Conservation (phyloP, 805 yeast genomes). For the Lachancea thermotolerans region DNA sequence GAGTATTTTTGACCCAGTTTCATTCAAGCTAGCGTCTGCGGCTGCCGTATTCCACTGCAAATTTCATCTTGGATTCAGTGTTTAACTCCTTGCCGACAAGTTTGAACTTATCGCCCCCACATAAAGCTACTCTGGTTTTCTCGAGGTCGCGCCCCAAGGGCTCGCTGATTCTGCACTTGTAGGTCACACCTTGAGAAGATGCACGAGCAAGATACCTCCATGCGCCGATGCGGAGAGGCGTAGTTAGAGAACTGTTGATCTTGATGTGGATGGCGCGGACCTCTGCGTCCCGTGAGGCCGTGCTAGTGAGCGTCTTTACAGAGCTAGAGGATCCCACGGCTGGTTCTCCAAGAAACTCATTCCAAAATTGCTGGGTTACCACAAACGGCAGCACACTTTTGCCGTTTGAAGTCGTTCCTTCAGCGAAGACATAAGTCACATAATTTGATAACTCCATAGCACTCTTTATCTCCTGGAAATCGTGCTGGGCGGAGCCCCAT, state of each 20-base stretch:
- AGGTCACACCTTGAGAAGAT: constrained; percentile 16
- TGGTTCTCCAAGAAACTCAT: constrained; percentile 12
- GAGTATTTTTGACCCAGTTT: constrained; percentile 3
- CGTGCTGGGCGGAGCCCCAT: constrained; percentile 6
- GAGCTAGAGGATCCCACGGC: constrained; percentile 3
- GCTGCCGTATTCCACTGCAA: constrained; percentile 31
- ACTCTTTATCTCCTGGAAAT: neutral
- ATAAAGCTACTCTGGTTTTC: constrained; percentile 29
- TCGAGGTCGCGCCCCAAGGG: constrained; percentile 19
- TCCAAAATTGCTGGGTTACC: constrained; percentile 18
- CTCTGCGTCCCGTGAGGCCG: constrained; percentile 2
- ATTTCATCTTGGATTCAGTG: constrained; percentile 38
- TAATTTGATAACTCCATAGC: neutral
- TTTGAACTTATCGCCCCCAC: constrained; percentile 44
- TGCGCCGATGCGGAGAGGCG: constrained; percentile 23
- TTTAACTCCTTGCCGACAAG: constrained; percentile 41
- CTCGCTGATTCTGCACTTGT: constrained; percentile 22
- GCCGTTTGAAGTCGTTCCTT: constrained; percentile 84
- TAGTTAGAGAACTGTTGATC: constrained; percentile 27
- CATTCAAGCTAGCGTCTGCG: constrained; percentile 3
- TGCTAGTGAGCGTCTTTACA: neutral
- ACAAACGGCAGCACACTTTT: constrained; percentile 60
- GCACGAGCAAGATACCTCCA: constrained; percentile 16
- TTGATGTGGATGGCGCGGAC: constrained; percentile 27
- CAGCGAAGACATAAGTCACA: constrained; percentile 48